Base-by-base conservation (phyloP, 2,329 filamentous ascomycete genomes). In the Nigrograna mackinnonii region DNA sequence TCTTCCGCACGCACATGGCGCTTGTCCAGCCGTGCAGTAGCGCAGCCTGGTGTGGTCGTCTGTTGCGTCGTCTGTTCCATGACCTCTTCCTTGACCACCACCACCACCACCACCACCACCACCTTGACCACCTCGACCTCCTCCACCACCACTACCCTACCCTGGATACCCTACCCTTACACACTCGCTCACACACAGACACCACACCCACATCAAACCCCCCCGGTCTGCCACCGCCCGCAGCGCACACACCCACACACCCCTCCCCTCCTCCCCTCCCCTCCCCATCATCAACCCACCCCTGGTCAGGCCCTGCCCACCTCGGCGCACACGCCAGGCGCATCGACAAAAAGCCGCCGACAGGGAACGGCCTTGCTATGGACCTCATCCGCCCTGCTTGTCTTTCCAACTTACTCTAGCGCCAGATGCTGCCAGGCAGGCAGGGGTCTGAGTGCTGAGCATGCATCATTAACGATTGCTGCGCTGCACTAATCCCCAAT, bases 401-500 rank as follows among this genome's bases (percentile, higher is more conserved):
- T n/a, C n/a, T n/a, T n/a, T n/a, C n/a, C n/a, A n/a, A n/a, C n/a
- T n/a, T n/a, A n/a, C n/a, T n/a, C n/a, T n/a, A n/a, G n/a, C n/a
- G n/a, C n/a, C n/a, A n/a, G n/a, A n/a, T n/a, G n/a, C n/a, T n/a
- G n/a, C n/a, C n/a, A n/a, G n/a, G n/a, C n/a, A n/a, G n/a, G n/a
- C n/a, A n/a, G n/a, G n/a, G n/a, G n/a, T n/a, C n/a, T n/a, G n/a
- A 12, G 24, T 28, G 14, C 3, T 14, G 11, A 28, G n/a, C n/a
- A n/a, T 14, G 11, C 11, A 12, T 28, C 24, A 14, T 28, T 11
- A 28, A 12, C 14, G 11, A 14, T 14, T 28, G 11, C 11, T 11
- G 24, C 24, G 14, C 24, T 28, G 24, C 11, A 28, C 51, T 54
- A 60, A 32, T 42, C 35, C 43, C 34, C 49, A 38, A 47, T 47